phyloP scores from a whole-genome alignment of 139 green algal genomes.

The Chlorella sp. region DNA sequence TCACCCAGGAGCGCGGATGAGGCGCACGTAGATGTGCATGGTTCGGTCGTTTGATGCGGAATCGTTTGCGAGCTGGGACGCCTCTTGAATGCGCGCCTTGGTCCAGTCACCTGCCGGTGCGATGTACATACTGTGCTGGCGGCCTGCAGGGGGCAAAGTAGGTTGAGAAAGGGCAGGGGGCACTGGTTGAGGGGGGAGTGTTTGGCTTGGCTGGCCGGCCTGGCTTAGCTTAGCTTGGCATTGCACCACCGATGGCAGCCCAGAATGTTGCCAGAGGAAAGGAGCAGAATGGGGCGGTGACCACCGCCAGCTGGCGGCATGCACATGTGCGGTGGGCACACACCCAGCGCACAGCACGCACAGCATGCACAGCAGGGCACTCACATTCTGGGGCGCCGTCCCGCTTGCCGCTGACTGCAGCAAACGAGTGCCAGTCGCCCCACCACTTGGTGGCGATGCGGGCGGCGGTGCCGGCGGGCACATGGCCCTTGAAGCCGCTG shows the following conservation, averaged over 20 bases:
- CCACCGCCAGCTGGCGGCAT: too few relatives aligned
- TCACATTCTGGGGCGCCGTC: background rate
- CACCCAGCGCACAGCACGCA: background rate
- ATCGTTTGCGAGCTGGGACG: background rate
- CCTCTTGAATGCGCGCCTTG: background rate
- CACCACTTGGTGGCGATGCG: background rate
- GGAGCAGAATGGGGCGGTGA: too few relatives aligned
- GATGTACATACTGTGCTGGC: conserved; percentile 1
- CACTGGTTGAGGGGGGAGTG: too few relatives aligned
- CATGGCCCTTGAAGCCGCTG: background rate
- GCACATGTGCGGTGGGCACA: background rate
- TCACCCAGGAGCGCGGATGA: conserved; percentile 5
- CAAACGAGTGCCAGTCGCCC: conserved; percentile 6
- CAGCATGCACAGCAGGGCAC: too few relatives aligned
- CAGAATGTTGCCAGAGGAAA: background rate
- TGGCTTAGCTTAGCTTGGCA: too few relatives aligned
- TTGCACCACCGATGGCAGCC: too few relatives aligned
- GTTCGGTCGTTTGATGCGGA: background rate
- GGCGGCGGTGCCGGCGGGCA: background rate
- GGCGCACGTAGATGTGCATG: background rate
- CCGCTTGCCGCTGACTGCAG: background rate
- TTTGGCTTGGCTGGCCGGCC: too few relatives aligned
- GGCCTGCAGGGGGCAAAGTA: background rate
- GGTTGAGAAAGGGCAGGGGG: too few relatives aligned
- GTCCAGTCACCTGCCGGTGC: conserved; percentile 15